Conservation (phyloP, 225 moss, liverwort and hornwort species). For the Bryoerythrophyllum caledonicum region DNA sequence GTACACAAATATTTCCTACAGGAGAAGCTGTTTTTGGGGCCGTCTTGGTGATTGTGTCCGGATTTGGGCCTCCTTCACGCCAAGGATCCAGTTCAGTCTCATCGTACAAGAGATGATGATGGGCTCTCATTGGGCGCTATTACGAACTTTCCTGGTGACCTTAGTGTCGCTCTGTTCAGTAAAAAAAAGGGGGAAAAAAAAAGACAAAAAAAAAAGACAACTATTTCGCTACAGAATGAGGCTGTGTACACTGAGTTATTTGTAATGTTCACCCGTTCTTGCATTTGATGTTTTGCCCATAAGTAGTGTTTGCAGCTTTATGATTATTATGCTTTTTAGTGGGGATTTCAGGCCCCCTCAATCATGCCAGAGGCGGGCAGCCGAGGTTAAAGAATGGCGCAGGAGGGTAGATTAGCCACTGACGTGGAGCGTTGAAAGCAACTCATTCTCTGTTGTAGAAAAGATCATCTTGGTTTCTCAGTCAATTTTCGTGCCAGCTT, state of each 20-base stretch:
- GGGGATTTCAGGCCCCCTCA: slow-evolving; percentile 8
- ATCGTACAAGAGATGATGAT: slow-evolving; percentile 24
- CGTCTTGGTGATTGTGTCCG: slow-evolving; percentile 34
- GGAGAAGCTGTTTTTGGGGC: slow-evolving; percentile 41
- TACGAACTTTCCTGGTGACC: slow-evolving; percentile 28
- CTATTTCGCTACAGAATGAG: slow-evolving; percentile 18
- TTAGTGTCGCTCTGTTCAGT: slow-evolving; percentile 27
- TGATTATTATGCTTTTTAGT: not conserved
- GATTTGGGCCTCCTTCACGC: slow-evolving; percentile 27
- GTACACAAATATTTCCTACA: slow-evolving; percentile 20
- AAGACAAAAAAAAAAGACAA: not conserved
- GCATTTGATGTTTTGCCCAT: no score
- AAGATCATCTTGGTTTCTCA: not conserved
- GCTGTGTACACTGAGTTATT: not conserved
- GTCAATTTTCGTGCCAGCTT: slow-evolving; percentile 12
- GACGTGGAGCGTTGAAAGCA: slow-evolving; percentile 17
- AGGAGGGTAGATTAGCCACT: slow-evolving; percentile 13
- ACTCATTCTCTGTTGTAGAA: not conserved
- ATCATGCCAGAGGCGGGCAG: slow-evolving; percentile 21
- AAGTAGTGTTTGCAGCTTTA: not conserved
- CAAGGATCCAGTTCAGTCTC: slow-evolving; percentile 31
- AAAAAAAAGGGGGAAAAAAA: slow-evolving; percentile 14
- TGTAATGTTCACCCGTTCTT: not conserved
- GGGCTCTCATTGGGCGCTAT: slow-evolving; percentile 36
- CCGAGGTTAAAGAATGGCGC: not conserved